These are phyloP conservation scores for Solanum hybrid DNA, from an alignment of 305 asterid genomes.

Conservation along the genomic window DNA sequence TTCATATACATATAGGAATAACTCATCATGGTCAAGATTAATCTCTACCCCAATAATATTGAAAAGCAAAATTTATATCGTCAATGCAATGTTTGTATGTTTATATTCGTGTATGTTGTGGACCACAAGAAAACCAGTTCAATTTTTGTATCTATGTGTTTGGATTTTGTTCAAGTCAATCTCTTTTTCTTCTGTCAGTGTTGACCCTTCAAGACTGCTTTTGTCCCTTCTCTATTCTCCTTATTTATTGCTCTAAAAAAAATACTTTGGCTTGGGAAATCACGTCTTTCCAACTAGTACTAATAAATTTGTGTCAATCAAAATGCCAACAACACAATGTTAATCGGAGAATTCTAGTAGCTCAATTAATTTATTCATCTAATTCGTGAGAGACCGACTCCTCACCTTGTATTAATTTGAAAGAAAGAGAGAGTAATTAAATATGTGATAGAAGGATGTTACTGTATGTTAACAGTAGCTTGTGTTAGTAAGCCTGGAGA, in stretches of 20 bases:
- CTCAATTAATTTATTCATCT: too few relatives aligned
- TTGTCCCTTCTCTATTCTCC: not conserved
- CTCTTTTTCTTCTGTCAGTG: slow-evolving; percentile 1
- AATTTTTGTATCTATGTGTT: not conserved
- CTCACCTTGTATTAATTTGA: not conserved
- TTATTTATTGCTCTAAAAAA: not conserved
- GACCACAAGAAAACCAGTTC: not conserved
- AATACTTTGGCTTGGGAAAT: not conserved
- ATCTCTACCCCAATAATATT: not conserved
- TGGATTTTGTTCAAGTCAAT: slow-evolving; percentile 5
- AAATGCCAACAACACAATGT: not conserved
- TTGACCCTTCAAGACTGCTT: not conserved
- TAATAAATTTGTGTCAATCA: not conserved
- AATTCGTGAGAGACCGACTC: not conserved
- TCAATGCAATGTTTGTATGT: not conserved
- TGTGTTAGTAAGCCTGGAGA: not conserved
- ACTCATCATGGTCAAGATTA: not conserved
- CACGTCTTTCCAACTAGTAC: not conserved
- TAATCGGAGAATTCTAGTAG: not conserved
- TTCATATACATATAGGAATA: not conserved
- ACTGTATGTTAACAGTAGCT: not conserved
- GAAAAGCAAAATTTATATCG: not conserved
- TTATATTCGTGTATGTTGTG: not conserved
- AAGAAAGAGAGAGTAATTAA: not conserved
- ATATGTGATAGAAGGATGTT: not conserved